These are phyloP conservation scores for Mycena albidolilacea DNA, from an alignment of 768 basidiomycete genomes.

Conservation along the genomic window DNA sequence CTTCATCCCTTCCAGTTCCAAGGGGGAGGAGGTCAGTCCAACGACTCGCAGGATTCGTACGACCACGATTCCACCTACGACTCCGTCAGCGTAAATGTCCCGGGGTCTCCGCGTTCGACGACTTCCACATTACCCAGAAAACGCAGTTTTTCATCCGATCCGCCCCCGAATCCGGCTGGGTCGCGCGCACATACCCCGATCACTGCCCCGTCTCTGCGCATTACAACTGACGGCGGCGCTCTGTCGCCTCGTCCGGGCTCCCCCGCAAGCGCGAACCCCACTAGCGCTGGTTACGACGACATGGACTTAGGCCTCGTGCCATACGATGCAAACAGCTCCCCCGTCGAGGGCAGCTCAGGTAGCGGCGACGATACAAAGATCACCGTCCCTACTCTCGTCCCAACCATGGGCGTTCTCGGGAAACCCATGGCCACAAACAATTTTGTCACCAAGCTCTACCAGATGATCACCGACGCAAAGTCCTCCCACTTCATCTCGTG, in stretches of 20 bases:
- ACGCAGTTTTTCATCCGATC: slow-evolving; percentile 72
- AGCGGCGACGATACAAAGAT: slow-evolving; percentile 46
- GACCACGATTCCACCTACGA: slow-evolving; percentile 50
- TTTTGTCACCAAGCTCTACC: slow-evolving; percentile 91
- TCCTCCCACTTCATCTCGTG: slow-evolving; percentile 86
- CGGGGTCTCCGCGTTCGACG: slow-evolving; percentile 64
- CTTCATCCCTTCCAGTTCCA: slow-evolving; percentile 63
- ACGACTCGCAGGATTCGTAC: slow-evolving; percentile 44
- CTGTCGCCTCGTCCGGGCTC: slow-evolving; percentile 45
- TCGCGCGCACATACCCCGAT: slow-evolving; percentile 41
- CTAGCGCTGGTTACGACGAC: slow-evolving; percentile 67
- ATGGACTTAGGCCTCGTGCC: slow-evolving; percentile 63
- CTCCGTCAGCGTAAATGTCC: slow-evolving; percentile 48
- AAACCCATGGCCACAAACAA: slow-evolving; percentile 84
- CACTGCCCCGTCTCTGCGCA: slow-evolving; percentile 41
- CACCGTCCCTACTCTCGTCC: slow-evolving; percentile 41
- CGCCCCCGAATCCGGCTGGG: slow-evolving; percentile 41
- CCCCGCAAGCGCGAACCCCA: slow-evolving; percentile 42
- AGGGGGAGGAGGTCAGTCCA: slow-evolving; percentile 8
- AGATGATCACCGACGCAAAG: slow-evolving; percentile 91
- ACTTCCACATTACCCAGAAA: slow-evolving; percentile 75
- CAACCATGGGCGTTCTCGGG: slow-evolving; percentile 70
- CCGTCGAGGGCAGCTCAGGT: slow-evolving; percentile 66
- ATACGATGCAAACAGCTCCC: slow-evolving; percentile 49
- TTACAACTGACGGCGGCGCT: slow-evolving; percentile 57